Base-by-base conservation (phyloP, 352 stramenopile species). In the Globisporangium iwayamae region DNA sequence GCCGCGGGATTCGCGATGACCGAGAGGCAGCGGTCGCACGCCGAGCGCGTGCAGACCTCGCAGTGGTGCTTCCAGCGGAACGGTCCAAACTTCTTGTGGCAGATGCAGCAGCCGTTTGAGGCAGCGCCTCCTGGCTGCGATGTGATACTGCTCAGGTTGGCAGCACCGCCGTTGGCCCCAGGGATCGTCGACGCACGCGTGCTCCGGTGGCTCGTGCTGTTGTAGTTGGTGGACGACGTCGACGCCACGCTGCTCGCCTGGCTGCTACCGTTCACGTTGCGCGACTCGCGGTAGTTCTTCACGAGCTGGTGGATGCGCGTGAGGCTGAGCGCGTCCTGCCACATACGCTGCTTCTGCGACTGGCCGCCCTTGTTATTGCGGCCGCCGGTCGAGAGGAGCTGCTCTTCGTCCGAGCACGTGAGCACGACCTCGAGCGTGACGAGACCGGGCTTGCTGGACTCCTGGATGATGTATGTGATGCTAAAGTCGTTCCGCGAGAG, bases 21-120 rank as follows among this genome's bases (percentile, higher is more conserved):
- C 4, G 79, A 89, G 36, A 88, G 34, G 53, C 83, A 92, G 30
- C 77, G 74, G 60, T 88, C 79, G 68, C 82, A 93, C 32, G 89
- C 76, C 4, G 70, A 32, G n/a, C 76, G 70, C 11, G 77, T 62
- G 55, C 84, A 93, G 46, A 80, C 59, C 50, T 90, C 76, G 63
- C 84, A 93, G 32, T 75, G 69, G 50, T 83, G 76, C 62, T 89
- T 90, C 81, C 84, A 90, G 20, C 82, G 80, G 65, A 93, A 93
- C 4, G 84, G 75, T n/a, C 81, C 68, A 34, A 93, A 91, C 32
- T 73, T 73, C 20, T 87, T 84, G 45, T 69, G 71, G 62, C 84
- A 93, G 25, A 87, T 72, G 11, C 70, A 67, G 60, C 84, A 93
- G 36, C 54, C 54, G 18, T 30, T 60, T 11, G 30, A 67, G 67